phyloP scores from a whole-genome alignment of 805 yeast genomes.

The Starmerella scarabaei region DNA sequence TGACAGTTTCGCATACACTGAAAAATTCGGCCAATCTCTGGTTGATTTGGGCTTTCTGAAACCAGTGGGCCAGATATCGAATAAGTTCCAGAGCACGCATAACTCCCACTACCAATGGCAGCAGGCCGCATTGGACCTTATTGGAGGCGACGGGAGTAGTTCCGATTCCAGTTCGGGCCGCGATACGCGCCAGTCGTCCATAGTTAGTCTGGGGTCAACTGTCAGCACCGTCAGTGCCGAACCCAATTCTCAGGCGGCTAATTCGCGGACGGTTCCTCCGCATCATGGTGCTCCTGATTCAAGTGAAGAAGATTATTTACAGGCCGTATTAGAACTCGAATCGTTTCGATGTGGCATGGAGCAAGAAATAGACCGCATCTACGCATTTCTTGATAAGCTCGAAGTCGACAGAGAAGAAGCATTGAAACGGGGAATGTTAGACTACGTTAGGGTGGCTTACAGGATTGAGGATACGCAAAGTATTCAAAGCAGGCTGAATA shows the following conservation, averaged over 20 bases:
- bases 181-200: too few species aligned
- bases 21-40: constrained; percentile 63
- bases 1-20: constrained; percentile 47
- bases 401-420: constrained; percentile 60
- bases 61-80: constrained; percentile 42
- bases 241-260: not conserved
- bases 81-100: constrained; percentile 52
- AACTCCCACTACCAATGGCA: constrained; percentile 58
- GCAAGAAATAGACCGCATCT: constrained; percentile 49
- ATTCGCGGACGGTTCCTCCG: not conserved
- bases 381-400: constrained; percentile 58
- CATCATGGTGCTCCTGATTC: constrained; percentile 13
- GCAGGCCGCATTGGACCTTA: constrained; percentile 11
- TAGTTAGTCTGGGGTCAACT: not conserved
- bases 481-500: constrained; percentile 36
- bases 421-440: constrained; percentile 49
- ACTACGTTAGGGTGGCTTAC: constrained; percentile 39
- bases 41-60: constrained; percentile 46
- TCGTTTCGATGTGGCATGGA: constrained; percentile 54
- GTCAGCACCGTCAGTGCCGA: not conserved
- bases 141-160: not conserved
- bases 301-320: constrained; percentile 33
- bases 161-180: not conserved
- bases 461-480: constrained; percentile 36
- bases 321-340: constrained; percentile 46